Evolutionary conservation across 495 filamentous ascomycete genomes (phyloP).

Genomic region (Neurospora sp.): DNA sequence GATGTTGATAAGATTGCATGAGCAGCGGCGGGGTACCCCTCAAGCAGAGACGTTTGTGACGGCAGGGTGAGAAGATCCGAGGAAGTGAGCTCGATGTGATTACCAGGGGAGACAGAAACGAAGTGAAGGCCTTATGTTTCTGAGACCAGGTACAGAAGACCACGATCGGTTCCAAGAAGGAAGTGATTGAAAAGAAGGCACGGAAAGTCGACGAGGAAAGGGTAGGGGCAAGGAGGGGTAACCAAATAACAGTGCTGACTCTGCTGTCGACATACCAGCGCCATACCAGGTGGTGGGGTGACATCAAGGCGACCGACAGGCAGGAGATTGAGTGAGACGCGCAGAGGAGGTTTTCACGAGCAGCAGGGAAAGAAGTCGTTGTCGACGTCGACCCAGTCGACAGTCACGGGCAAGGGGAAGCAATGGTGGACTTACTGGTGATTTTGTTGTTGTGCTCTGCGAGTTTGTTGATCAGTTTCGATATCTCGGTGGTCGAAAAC

Average conservation of each 20-base stretch:
- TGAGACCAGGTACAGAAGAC: neutral
- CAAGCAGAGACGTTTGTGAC: neutral
- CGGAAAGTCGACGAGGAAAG: neutral
- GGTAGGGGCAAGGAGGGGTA: neutral
- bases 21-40: neutral
- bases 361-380: neutral
- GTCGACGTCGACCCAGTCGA: neutral
- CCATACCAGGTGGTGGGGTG: neutral
- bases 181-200: neutral
- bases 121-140: neutral
- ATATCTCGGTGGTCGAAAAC: neutral
- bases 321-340: neutral
- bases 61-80: neutral
- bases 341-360: neutral
- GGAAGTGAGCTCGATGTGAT: neutral
- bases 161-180: neutral
- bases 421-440: neutral
- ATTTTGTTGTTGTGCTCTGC: neutral
- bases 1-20: neutral
- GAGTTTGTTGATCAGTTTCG: neutral
- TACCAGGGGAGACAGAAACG: neutral
- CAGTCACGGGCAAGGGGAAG: neutral
- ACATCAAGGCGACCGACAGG: neutral
- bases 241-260: neutral
- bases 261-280: neutral